Evolutionary conservation across 2,329 filamentous ascomycete species (phyloP), one percentile per base, ranked within the genome.

Genomic region (Exophiala mesophila): DNA sequence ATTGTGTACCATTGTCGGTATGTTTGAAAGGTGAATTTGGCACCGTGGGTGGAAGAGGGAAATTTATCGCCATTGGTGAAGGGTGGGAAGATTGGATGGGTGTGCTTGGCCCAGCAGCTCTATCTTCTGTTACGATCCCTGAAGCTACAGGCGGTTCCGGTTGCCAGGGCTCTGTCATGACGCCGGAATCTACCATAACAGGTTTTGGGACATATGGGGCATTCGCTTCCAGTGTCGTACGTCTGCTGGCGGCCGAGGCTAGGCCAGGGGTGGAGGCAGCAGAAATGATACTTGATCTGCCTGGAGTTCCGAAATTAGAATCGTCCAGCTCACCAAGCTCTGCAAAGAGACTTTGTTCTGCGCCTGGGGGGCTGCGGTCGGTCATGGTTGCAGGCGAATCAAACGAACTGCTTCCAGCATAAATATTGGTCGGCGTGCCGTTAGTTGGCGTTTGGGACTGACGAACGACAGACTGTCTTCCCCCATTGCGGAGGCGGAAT

Each of bases 291-390:
- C 60, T 59, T 10, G 57, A 57, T 39, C 58, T 45, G 65, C 70
- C 40, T 15, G 63, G 59, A 24, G 60, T 60, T 15, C 60, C 65
- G 42, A 67, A 70, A 46, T 87, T 85, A 49, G 87, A 85, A 43
- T 80, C 79, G 48, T 79, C 83, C 31, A 96, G 70, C 53, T 88
- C 86, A 39, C 85, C 87, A 30, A 98, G 75, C 64, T 98, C 92
- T 29, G 88, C 88, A 61, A 92, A 94, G 37, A 98, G 71, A 58
- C 85, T 97, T 68, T 95, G 86, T 50, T 70, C 69, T 37, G 68
- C 65, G n/a, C 68, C 69, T 30, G 63, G 66, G 21, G 65, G 59
- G 38, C 66, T 68, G 44, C 67, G 68, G 32, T 64, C 66, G 21
- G 60, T 58, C 51, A 75, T 68, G 54, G 72, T 77, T 7, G 74